These are phyloP conservation scores for Areca catechu DNA, from an alignment of 176 grass and related monocot genomes.

Conservation along the genomic window DNA sequence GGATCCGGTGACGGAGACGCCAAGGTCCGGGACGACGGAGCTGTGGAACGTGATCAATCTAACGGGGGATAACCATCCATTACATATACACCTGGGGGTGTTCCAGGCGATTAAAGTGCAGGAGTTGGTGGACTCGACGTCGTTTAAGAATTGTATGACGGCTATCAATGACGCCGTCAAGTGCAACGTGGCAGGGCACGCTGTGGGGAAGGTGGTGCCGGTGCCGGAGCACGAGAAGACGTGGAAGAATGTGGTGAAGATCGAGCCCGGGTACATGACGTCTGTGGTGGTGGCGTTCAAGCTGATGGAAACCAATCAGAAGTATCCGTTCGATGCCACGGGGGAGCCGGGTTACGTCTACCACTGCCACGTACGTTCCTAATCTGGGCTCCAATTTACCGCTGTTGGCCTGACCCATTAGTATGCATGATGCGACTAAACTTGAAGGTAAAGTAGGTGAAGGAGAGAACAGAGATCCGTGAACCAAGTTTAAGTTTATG, in stretches of 20 bases:
- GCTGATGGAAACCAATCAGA: not conserved
- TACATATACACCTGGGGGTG: not conserved
- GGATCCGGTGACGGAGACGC: not conserved
- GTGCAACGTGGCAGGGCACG: not conserved
- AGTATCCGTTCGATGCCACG: not conserved
- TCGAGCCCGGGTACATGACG: not conserved
- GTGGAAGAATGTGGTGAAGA: not conserved
- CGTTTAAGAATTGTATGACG: not conserved
- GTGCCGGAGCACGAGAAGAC: not conserved
- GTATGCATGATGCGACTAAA: no score
- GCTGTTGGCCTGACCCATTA: no score
- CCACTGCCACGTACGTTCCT: not conserved
- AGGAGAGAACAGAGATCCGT: no score
- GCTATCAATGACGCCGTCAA: not conserved
- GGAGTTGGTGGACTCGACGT: not conserved
- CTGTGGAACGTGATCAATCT: constrained; percentile 1
- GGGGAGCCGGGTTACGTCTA: not conserved
- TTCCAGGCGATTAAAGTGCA: not conserved
- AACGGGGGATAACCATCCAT: not conserved
- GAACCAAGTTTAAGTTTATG: no score
- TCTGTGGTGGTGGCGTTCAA: not conserved
- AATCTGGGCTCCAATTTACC: not conserved
- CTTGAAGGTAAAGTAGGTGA: no score
- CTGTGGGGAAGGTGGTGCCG: not conserved
- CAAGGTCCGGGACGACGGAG: not conserved